Evolutionary conservation across 495 filamentous ascomycete genomes (phyloP), one percentile per base, ranked within the genome.

Genomic region (Chaetomium fimeti): DNA sequence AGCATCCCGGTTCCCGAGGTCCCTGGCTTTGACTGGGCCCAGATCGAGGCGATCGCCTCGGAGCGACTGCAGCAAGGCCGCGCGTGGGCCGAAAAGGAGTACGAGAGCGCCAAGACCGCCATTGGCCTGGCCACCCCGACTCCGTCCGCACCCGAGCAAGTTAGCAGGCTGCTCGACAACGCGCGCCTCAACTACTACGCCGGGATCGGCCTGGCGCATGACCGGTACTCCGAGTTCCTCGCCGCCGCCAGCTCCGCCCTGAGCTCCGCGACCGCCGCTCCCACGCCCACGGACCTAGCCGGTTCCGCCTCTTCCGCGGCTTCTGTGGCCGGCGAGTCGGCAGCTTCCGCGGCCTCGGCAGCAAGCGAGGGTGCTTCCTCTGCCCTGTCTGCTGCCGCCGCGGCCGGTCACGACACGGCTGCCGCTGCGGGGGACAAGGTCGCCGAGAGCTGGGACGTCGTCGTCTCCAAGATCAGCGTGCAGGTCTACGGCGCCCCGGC

Each of bases 181-280:
- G 87, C 88, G 29, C 86, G 84, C 65, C 79, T 85, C 59, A 88
- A 87, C 66, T 94, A 92, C 72, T 92, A 92, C 67, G 87, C 91
- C 61, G 89, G 85, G 12, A 66, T 93, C 59, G 91, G 91, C 18
- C 66, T 91, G 24, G 91, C 91, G 3, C 89, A 94, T 70, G 89
- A 87, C 49, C 84, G 85, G 22, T 93, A 91, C 68, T 85, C 88
- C 12, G 85, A 87, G 29, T 92, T 93, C 68, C 64, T 92, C 8
- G 80, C 79, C 15, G 85, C 88, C 11, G 90, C 88, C 25, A 89
- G 87, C 24, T 79, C 81, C 4, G 88, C 84, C 24, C 73, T 87
- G 20, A 82, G 76, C 65, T 82, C 80, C 38, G 63, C 84, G 47
- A 79, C 77, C 0, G 79, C 78, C 5, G 79, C 80, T 27, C 80